Base-by-base conservation (phyloP, 495 filamentous ascomycete species). In the Podospora comata region DNA sequence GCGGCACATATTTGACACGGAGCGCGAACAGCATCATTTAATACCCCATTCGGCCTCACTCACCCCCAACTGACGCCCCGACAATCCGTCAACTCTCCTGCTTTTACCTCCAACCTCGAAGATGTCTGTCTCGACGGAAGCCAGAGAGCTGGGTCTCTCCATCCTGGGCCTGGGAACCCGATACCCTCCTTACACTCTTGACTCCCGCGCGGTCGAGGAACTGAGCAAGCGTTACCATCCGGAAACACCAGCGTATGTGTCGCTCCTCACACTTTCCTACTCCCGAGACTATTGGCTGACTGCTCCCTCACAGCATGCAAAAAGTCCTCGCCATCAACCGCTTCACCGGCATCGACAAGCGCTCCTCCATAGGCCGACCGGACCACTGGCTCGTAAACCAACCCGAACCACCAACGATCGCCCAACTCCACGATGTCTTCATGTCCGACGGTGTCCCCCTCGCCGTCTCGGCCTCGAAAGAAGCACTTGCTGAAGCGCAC, bases 271-370 rank as follows among this genome's bases (percentile, higher is more conserved):
- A 26, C 20, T 0, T 0, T 13, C 5, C 20, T 60, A 11, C 34
- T 11, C 23, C 13, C 23, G 23, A 23, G 23, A 23, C 23, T 1
- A 23, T 23, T 23, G 3, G 30, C 68, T 65, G 48, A 67, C 30
- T 19, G 15, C 62, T 23, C 32, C 64, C 32, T 59, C 32, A 0
- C 64, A 86, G 84, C 54, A 83, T 86, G 83, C 76, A 80, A 62
- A 88, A 85, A 73, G 80, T 90, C 54, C 83, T 87, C 55, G 78
- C 80, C 34, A 87, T 90, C 78, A 90, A 90, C 78, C 79, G 81
- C 60, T 87, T 79, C 69, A 88, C 88, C 1, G 87, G 88, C 54
- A 90, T 90, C 57, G 86, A 89, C 60, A 79, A 81, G 32, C 84
- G 88, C 34, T 85, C 87, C 65, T 86, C 85, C 15, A 82, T 90